Conservation (phyloP, 1,139 yeast genomes). For the Komagataea norvegica region DNA sequence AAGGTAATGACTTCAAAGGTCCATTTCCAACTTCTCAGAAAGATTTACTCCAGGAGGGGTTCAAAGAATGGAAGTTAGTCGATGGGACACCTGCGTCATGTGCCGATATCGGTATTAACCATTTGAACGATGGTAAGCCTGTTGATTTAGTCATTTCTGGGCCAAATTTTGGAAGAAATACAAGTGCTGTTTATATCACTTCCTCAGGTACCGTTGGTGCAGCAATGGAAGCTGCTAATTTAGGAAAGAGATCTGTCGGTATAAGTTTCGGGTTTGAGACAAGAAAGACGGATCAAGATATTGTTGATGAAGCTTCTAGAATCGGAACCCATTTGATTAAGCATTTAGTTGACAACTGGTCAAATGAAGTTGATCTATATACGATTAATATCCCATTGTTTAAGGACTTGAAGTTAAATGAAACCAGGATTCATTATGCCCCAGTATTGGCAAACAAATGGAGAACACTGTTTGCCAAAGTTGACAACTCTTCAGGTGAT, state of each 20-base stretch:
- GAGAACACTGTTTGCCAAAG: constrained; percentile 53
- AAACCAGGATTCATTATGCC: constrained; percentile 63
- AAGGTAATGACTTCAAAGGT: constrained; percentile 56
- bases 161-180: constrained; percentile 92
- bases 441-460: constrained; percentile 78
- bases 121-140: constrained; percentile 50
- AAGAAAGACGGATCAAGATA: constrained; percentile 47
- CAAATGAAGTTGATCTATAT: constrained; percentile 58
- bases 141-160: constrained; percentile 89
- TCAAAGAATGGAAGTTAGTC: constrained; percentile 78
- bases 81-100: constrained; percentile 97
- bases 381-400: constrained; percentile 80
- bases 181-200: constrained; percentile 83
- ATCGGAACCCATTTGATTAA: constrained; percentile 60
- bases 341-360: constrained; percentile 57
- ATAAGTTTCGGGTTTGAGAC: constrained; percentile 71
- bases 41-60: constrained; percentile 30
- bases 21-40: constrained; percentile 55
- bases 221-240: constrained; percentile 88
- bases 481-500: constrained; percentile 22
- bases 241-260: constrained; percentile 73
- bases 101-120: constrained; percentile 84
- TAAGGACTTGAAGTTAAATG: constrained; percentile 41
- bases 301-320: constrained; percentile 62
- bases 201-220: constrained; percentile 98